phyloP scores from a whole-genome alignment of 805 yeast species.

The Saturnispora gosingensis region DNA sequence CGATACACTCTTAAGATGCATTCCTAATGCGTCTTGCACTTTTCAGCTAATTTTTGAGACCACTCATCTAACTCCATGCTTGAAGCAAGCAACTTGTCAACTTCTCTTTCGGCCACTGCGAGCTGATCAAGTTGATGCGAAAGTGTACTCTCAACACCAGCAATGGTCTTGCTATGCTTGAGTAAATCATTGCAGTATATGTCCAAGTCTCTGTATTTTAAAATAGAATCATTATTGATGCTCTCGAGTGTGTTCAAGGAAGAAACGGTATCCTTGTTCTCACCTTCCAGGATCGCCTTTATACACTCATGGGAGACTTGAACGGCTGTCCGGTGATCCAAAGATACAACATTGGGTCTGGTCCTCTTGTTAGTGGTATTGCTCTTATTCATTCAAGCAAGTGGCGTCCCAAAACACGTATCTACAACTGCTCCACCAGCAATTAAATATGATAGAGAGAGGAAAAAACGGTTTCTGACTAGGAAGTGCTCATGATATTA shows the following conservation, averaged over 20 bases:
- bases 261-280: constrained; percentile 27
- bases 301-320: constrained; percentile 25
- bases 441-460: neutral
- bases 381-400: neutral
- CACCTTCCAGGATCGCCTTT: constrained; percentile 27
- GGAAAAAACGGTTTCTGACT: neutral
- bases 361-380: neutral
- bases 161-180: constrained; percentile 12
- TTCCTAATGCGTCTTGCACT: neutral
- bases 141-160: constrained; percentile 4
- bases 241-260: constrained; percentile 43
- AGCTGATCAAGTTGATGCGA: neutral
- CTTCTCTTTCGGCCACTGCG: neutral
- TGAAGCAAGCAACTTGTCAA: neutral
- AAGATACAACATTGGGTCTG: neutral
- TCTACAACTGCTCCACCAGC: neutral
- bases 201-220: constrained; percentile 41
- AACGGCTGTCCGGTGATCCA: constrained; percentile 20
- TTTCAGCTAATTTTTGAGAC: constrained; percentile 6
- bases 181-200: constrained; percentile 22
- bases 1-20: neutral
- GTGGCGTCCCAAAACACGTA: neutral
- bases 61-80: constrained; percentile 38
- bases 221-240: constrained; percentile 48
- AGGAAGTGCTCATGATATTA: neutral